phyloP scores from a whole-genome alignment of 2,329 filamentous ascomycete species.

The Botrytis fabae region DNA sequence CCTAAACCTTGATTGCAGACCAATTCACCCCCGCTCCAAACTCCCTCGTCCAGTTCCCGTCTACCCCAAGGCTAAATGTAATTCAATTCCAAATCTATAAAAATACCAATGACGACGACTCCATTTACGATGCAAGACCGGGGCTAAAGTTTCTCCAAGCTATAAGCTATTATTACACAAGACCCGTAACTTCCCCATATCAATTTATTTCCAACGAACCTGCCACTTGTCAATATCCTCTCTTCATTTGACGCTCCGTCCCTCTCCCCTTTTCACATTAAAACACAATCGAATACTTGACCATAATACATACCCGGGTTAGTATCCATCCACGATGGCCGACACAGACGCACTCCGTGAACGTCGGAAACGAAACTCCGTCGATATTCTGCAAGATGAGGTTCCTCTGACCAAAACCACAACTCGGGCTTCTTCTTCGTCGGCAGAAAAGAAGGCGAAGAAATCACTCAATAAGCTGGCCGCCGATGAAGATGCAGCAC shows the following conservation, averaged over 20 bases:
- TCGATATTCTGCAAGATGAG: background rate
- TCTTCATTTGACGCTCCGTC: background rate
- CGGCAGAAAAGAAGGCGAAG: conserved; percentile 12
- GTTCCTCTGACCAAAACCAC: conserved; percentile 4
- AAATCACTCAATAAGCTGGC: conserved; percentile 22
- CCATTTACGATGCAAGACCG: conserved; percentile 5
- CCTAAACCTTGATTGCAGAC: background rate
- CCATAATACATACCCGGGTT: background rate
- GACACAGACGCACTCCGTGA: conserved; percentile 9
- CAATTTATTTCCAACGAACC: conserved; percentile 9
- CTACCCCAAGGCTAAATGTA: conserved; percentile 7
- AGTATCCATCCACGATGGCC: conserved; percentile 3
- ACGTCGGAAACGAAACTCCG: conserved; percentile 2
- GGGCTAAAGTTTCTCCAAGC: conserved; percentile 7
- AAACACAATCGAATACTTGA: background rate
- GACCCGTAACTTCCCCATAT: conserved; percentile 13
- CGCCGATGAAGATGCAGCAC: conserved; percentile 35
- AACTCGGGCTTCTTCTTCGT: background rate
- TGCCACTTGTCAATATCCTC: conserved; percentile 2
- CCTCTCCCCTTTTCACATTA: background rate
- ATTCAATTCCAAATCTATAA: conserved; percentile 1
- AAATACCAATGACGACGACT: conserved; percentile 2
- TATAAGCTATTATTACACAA: background rate
- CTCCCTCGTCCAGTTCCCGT: background rate
- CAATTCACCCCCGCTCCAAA: background rate